Base-by-base conservation (phyloP, 2,329 filamentous ascomycete species). In the Calonectria pauciramosa region DNA sequence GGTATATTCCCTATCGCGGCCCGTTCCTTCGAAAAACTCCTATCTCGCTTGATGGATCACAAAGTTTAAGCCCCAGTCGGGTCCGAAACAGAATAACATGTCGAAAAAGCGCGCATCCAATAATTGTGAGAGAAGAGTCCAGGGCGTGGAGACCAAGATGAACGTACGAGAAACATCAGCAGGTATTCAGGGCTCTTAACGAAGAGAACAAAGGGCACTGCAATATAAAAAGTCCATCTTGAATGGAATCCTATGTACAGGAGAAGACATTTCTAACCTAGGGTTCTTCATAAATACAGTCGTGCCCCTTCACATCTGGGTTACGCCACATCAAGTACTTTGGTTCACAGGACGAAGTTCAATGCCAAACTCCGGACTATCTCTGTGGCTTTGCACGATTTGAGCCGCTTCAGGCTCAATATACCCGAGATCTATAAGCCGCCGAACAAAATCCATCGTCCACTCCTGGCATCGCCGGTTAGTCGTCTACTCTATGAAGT, bases 391-490 rank as follows among this genome's bases (percentile, higher is more conserved):
- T 26, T 64, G 47, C 14, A 66, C 28, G 28, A 47, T 34, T 30
- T 66, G 28, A 18, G 34, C 34, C 13, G 59, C 59, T 10, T 71
- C 59, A 10, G 34, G 4, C 8, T 18, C 34, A 14, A 56, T 23
- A 14, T 36, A 47, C 14, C 38, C 36, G 1, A 66, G 36, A 34
- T 47, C 34, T 20, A 71, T 51, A 1, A 66, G 23, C 4, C 34
- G 23, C 20, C 36, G 49, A 8, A 66, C 34, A 26, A 56, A 56
- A 14, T 66, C 49, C 47, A 66, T 56, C 9, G 56, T 64, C 56
- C 68, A 64, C 44, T 64, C 68, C 18, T 65, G 44, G 20, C 56
- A 70, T 28, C 68, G 47, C 47, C 56, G 30, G 18, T 70, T 70
- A 14, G 56, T 70, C 9, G 68, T 34, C 56, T 60, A 16, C 20